Evolutionary conservation across 768 basidiomycete species (phyloP), one percentile per base, ranked within the genome.

Genomic region (Asterophora parasitica): DNA sequence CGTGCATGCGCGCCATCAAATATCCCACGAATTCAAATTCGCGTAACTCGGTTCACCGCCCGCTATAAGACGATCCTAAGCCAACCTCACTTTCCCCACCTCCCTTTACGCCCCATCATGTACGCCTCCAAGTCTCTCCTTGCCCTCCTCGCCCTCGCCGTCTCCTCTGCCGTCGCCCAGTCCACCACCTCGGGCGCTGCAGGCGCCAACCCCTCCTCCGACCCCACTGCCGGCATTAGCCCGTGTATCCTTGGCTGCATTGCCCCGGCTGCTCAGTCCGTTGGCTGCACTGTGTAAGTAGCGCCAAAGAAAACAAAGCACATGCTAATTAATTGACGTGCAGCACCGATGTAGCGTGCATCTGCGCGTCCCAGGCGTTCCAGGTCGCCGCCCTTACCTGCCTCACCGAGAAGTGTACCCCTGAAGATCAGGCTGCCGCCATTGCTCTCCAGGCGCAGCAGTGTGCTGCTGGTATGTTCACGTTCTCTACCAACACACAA

Each of bases 291-390:
- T 4, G 46, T 40, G 48, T 55, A 46, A 7, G 51, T 41, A 9
- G 12, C 16, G 8, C 13, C 2, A n/a, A n/a, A n/a, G n/a, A n/a
- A n/a, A n/a, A n/a, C n/a, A n/a, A n/a, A n/a, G n/a, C n/a, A n/a
- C n/a, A n/a, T n/a, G n/a, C n/a, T n/a, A n/a, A n/a, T n/a, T n/a
- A n/a, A n/a, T 12, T 10, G 20, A 4, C 6, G 6, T 8, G 34
- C 33, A 56, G 53, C 44, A 35, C 53, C 20, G 41, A 61, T 26
- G 0, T 35, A 7, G 0, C 39, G 3, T 61, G 60, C 39, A 36
- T 61, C 8, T 61, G 60, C 44, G 28, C 44, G 1, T 54, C 44
- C 1, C 4, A 32, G 4, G 43, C 53, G 30, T 61, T 58, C 58
- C 53, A 60, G 27, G 34, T 26, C 3, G 50, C 52, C 15, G 58